Conservation (phyloP, 495 filamentous ascomycete genomes). For the Tuber melanosporum region DNA sequence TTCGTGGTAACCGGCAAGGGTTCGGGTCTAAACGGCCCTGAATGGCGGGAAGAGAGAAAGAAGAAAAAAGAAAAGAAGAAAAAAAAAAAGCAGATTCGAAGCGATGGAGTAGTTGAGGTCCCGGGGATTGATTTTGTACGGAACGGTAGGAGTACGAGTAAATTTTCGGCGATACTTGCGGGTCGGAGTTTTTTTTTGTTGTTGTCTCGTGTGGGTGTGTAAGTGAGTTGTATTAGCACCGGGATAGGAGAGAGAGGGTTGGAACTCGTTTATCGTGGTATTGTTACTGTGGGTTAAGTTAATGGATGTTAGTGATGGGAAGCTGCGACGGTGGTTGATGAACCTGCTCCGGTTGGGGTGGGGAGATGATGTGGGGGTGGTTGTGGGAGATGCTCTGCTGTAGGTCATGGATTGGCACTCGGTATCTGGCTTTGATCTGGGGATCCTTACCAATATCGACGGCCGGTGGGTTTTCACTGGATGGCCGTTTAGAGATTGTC, state of each 20-base stretch:
- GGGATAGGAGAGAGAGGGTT: not conserved
- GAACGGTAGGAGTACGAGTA: not conserved
- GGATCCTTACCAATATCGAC: not conserved
- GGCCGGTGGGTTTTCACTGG: not conserved
- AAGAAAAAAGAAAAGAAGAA: too few relatives aligned
- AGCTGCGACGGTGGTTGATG: not conserved
- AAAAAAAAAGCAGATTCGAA: not conserved
- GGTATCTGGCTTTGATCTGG: not conserved
- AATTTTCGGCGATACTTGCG: slow-evolving; percentile 2
- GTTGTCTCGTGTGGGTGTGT: too few relatives aligned
- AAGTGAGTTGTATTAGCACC: too few relatives aligned
- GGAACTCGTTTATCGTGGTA: not conserved
- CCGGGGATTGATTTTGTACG: not conserved
- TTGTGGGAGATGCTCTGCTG: not conserved
- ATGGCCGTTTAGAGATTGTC: not conserved
- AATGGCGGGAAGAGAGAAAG: not conserved
- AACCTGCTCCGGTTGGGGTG: not conserved
- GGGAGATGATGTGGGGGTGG: not conserved
- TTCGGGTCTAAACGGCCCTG: not conserved
- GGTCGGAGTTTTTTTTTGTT: not conserved
- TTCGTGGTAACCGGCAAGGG: not conserved
- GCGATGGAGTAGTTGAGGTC: not conserved
- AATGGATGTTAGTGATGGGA: not conserved
- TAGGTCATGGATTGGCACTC: not conserved
- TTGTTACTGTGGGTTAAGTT: not conserved